These are phyloP conservation scores for Polychytrium aggregatum DNA, from an alignment of 192 early-diverging fungal species.

Conservation along the genomic window DNA sequence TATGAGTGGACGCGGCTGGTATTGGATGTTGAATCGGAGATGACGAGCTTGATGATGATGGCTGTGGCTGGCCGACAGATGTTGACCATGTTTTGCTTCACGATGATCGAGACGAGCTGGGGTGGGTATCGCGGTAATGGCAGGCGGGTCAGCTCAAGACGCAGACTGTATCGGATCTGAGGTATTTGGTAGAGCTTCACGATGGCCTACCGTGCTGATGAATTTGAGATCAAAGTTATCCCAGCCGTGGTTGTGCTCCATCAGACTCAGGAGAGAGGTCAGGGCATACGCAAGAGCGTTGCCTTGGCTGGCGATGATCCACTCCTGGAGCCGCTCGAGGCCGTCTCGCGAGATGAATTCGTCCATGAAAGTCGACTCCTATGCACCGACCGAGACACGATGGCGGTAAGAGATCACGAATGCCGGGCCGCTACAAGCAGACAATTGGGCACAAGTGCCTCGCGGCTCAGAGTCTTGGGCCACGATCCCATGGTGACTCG, in stretches of 20 bases:
- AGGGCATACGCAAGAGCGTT: slow-evolving; percentile 63
- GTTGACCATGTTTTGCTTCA: slow-evolving; percentile 54
- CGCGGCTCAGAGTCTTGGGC: too few species aligned
- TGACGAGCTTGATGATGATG: slow-evolving; percentile 52
- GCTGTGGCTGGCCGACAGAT: slow-evolving; percentile 62
- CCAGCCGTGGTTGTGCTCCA: slow-evolving; percentile 60
- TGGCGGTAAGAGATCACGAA: not conserved
- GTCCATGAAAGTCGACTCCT: slow-evolving; percentile 56
- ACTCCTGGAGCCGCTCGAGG: slow-evolving; percentile 40
- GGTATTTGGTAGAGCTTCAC: not conserved
- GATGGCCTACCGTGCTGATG: slow-evolving; percentile 31
- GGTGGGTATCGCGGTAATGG: not conserved
- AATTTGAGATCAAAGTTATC: slow-evolving; percentile 35
- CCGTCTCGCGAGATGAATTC: slow-evolving; percentile 50
- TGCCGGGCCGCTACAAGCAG: not conserved
- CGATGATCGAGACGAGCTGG: slow-evolving; percentile 39
- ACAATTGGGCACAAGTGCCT: too few species aligned
- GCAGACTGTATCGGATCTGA: not conserved
- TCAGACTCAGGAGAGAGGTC: slow-evolving; percentile 45
- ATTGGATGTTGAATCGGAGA: slow-evolving; percentile 19
- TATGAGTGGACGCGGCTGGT: slow-evolving; percentile 27
- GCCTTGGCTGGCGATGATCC: slow-evolving; percentile 43
- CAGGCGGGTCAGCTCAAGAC: not conserved
- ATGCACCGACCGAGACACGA: not conserved
- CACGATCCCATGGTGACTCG: too few species aligned